Evolutionary conservation across 371 early-diverging fungal species (phyloP), one percentile per base, ranked within the genome.

Genomic region (Mortierella sp.): DNA sequence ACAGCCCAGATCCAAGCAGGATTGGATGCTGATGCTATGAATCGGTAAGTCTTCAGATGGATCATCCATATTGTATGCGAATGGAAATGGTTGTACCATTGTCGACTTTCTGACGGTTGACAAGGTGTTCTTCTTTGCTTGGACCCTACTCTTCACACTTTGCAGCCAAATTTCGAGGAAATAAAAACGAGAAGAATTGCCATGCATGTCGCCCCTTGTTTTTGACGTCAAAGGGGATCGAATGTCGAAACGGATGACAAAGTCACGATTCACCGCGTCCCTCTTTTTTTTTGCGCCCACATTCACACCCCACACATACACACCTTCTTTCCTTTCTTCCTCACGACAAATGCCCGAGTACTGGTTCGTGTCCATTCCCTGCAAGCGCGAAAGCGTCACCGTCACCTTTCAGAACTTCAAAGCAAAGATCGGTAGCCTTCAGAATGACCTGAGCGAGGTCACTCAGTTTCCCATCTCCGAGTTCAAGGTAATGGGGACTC

Each of bases 381-480:
- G 70, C 48, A 74, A 81, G 58, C 54, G 68, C 47, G 73, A 79
- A 49, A 70, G 74, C 59, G 63, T 34, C 10, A 10, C 67, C 30
- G 71, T 76, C 54, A 69, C 74, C 41, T 80, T 80, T 41, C 78
- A 80, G 42, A 81, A 80, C 53, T 72, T 81, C 65, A 81, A 70
- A 64, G 65, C 72, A 56, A 81, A 80, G 63, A 67, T 80, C 47
- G 63, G 70, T 46, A 64, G 66, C 39, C 54, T 64, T 27, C 66
- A 67, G 47, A 64, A 63, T 23, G 84, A 79, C 72, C 81, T 82
- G 50, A 85, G 90, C 28, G 93, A 93, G 54, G 78, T 92, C 27
- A 82, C 82, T 56, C 86, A 87, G 34, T 87, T 93, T 69, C 64
- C 78, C 54, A 78, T 94, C 54, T 93, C 93, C 21, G 88, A 90